These are phyloP conservation scores for Pulveroboletus frians DNA, from an alignment of 768 basidiomycete genomes.

Conservation along the genomic window DNA sequence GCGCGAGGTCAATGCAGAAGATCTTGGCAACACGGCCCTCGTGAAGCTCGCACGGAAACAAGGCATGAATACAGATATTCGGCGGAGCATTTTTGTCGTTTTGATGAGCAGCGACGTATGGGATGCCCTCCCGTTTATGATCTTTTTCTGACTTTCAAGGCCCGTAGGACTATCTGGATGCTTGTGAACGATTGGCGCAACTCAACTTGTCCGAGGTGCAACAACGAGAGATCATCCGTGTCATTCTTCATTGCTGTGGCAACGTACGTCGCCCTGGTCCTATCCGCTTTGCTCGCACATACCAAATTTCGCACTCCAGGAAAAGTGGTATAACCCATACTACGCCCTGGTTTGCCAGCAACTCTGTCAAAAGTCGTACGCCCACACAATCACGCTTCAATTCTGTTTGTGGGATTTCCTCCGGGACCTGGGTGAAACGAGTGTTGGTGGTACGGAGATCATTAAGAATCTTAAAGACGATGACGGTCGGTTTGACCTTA, in stretches of 20 bases:
- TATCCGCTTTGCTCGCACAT: neutral
- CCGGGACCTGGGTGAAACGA: constrained; percentile 80
- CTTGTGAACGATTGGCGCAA: constrained; percentile 83
- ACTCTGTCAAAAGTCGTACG: constrained; percentile 72
- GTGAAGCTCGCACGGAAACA: constrained; percentile 84
- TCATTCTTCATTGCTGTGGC: constrained; percentile 87
- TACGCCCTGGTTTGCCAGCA: constrained; percentile 87
- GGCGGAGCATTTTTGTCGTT: constrained; percentile 86
- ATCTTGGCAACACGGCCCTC: constrained; percentile 40
- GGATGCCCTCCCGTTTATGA: neutral
- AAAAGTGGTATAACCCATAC: constrained; percentile 91
- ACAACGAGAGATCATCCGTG: constrained; percentile 92
- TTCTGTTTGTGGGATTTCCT: constrained; percentile 97
- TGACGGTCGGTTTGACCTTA: constrained; percentile 40
- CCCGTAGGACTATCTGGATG: constrained; percentile 91
- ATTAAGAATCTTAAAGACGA: constrained; percentile 55
- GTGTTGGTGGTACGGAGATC: constrained; percentile 74
- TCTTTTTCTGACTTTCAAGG: neutral
- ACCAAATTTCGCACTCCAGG: constrained; percentile 35
- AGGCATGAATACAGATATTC: constrained; percentile 98
- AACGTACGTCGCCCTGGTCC: constrained; percentile 48
- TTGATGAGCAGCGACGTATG: constrained; percentile 93
- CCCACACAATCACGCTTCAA: constrained; percentile 88
- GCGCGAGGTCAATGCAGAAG: constrained; percentile 26
- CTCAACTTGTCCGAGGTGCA: constrained; percentile 83